Conservation (phyloP, 2,329 filamentous ascomycete species). For the Penicillium sclerotiorum region DNA sequence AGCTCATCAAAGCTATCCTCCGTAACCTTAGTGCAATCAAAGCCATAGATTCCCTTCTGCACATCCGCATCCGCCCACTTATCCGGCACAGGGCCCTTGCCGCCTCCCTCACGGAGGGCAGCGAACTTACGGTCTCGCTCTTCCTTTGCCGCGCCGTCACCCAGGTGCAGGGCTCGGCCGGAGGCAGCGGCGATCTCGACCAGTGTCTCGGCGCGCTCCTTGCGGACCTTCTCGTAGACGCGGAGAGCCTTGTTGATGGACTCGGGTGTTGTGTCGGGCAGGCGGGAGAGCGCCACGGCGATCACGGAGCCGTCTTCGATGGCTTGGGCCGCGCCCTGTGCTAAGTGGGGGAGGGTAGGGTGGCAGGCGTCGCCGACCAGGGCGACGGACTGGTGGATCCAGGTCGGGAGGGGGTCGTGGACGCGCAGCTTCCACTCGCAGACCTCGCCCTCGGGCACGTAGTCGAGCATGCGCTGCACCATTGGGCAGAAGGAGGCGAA, state of each 20-base stretch:
- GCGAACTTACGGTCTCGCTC: constrained; percentile 61
- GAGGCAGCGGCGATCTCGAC: constrained; percentile 60
- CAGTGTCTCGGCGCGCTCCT: constrained; percentile 58
- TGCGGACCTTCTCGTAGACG: constrained; percentile 60
- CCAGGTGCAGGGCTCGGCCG: constrained; percentile 58
- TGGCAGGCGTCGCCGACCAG: constrained; percentile 65
- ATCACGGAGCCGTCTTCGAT: constrained; percentile 66
- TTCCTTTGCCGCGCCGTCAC: constrained; percentile 61
- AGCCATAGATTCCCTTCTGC: constrained; percentile 66
- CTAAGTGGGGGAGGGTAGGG: constrained; percentile 65
- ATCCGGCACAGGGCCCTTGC: constrained; percentile 56
- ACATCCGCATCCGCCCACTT: constrained; percentile 73
- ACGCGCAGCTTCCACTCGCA: constrained; percentile 68
- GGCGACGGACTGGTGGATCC: constrained; percentile 58
- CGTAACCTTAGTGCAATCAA: constrained; percentile 62
- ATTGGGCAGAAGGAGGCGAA: constrained; percentile 64
- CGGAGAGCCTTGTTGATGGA: constrained; percentile 57
- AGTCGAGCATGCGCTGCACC: constrained; percentile 61
- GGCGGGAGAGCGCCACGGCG: constrained; percentile 52
- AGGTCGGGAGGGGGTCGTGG: constrained; percentile 64
- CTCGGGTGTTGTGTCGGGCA: constrained; percentile 50
- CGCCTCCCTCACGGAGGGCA: constrained; percentile 47
- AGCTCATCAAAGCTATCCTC: constrained; percentile 56
- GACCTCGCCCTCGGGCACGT: constrained; percentile 66
- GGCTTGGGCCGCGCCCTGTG: constrained; percentile 66